Percentiles rank a stretch among this genome's conserved stretches.
These are phyloP conservation scores for Globisporangium recalcitrans DNA, from an alignment of 352 stramenopile genomes.

Conservation along the genomic window DNA sequence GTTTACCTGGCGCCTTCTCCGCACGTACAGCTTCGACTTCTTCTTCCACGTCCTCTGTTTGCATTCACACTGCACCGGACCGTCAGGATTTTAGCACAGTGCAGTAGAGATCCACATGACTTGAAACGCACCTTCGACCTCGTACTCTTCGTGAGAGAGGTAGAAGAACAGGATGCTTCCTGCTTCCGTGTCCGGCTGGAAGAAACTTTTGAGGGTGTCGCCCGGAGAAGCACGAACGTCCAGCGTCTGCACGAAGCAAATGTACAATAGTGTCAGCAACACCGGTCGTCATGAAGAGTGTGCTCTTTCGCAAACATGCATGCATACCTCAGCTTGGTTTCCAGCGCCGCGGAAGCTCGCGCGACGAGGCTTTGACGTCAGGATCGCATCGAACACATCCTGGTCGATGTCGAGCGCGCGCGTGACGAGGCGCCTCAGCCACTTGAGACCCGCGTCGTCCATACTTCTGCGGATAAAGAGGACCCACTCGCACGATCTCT, in stretches of 20 bases:
- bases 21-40: constrained; percentile 56
- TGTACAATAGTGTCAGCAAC: not conserved
- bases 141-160: constrained; percentile 53
- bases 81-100: not conserved
- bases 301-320: not conserved
- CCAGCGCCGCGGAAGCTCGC: constrained; percentile 25
- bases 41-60: constrained; percentile 70
- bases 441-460: constrained; percentile 47
- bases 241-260: constrained; percentile 11
- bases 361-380: constrained; percentile 26
- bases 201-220: constrained; percentile 53
- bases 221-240: constrained; percentile 21
- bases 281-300: not conserved
- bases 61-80: not conserved
- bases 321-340: constrained; percentile 34
- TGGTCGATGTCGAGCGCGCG: constrained; percentile 52
- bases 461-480: constrained; percentile 17
- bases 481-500: not conserved
- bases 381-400: constrained; percentile 48
- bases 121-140: constrained; percentile 43
- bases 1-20: constrained; percentile 21
- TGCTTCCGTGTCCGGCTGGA: constrained; percentile 41
- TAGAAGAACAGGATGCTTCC: constrained; percentile 80
- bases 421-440: constrained; percentile 63
- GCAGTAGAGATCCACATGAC: not conserved